A percentile compares a stretch with the other conserved stretches of the same genome.
phyloP scores from a whole-genome alignment of 164 flowering plant genomes.

The Chimonanthus salicifolius region DNA sequence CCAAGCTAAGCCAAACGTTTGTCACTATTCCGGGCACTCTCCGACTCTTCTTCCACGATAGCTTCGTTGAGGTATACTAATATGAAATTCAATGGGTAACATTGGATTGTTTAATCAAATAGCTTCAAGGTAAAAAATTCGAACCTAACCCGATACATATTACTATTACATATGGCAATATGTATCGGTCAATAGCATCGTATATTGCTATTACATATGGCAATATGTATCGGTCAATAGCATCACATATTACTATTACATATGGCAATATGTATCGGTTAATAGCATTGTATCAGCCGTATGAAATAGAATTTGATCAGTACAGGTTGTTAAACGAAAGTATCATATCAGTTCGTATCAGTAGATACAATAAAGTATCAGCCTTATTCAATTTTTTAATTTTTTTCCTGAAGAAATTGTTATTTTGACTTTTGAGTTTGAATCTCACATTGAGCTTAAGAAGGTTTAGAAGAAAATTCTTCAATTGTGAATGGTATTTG shows the following conservation, averaged over 20 bases:
- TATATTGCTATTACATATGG: background rate
- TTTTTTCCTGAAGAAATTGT: too few species aligned
- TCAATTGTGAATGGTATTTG: too few species aligned
- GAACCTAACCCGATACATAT: background rate
- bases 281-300: background rate
- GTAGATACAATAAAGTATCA: too few species aligned
- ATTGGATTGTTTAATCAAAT: background rate
- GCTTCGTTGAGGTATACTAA: constrained; percentile 62
- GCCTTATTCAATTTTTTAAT: too few species aligned
- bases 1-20: constrained; percentile 50
- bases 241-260: background rate
- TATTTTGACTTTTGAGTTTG: too few species aligned
- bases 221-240: background rate
- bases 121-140: background rate
- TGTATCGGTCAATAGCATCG: background rate
- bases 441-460: too few species aligned
- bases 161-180: background rate
- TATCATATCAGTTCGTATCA: too few species aligned
- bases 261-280: background rate
- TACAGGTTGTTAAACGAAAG: too few species aligned
- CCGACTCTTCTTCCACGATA: constrained; percentile 82
- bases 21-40: constrained; percentile 64
- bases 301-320: too few species aligned
- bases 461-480: too few species aligned
- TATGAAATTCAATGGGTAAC: background rate